Conservation (phyloP, 164 flowering plant species). For the Vitis vinifera region DNA sequence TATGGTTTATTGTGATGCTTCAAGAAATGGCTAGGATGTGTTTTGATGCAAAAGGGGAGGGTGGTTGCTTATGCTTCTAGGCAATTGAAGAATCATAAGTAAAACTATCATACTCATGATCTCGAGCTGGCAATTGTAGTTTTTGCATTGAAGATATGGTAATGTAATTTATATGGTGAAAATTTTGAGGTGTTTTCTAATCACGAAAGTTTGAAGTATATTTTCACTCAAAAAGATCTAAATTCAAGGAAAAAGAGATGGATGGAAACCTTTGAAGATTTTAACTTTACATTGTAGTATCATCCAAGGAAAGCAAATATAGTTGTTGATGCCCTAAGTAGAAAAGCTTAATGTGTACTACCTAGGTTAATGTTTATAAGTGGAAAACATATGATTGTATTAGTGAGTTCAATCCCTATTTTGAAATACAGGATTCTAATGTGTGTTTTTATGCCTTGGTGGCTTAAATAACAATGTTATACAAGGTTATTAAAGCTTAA, state of each 20-base stretch:
- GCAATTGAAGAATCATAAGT: constrained; percentile 11
- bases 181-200: no score
- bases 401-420: constrained; percentile 2
- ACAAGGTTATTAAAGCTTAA: no score
- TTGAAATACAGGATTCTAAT: no score
- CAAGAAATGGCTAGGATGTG: constrained; percentile 1
- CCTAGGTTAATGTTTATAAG: constrained; percentile 4
- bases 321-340: no score
- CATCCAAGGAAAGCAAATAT: no score
- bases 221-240: no score
- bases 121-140: constrained; percentile 6
- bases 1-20: constrained; percentile 8
- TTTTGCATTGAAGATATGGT: constrained; percentile 3
- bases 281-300: no score
- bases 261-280: no score
- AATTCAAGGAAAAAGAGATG: no score
- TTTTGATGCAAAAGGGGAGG: constrained; percentile 7
- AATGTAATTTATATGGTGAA: background rate
- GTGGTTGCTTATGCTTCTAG: constrained; percentile 9
- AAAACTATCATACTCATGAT: constrained; percentile 14
- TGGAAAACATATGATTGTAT: constrained; percentile 7
- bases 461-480: no score
- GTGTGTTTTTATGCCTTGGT: no score
- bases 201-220: no score
- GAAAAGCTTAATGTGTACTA: background rate